These are phyloP conservation scores for Ceratobasidium sp. DNA, from an alignment of 1,284 basidiomycete species.

Conservation along the genomic window DNA sequence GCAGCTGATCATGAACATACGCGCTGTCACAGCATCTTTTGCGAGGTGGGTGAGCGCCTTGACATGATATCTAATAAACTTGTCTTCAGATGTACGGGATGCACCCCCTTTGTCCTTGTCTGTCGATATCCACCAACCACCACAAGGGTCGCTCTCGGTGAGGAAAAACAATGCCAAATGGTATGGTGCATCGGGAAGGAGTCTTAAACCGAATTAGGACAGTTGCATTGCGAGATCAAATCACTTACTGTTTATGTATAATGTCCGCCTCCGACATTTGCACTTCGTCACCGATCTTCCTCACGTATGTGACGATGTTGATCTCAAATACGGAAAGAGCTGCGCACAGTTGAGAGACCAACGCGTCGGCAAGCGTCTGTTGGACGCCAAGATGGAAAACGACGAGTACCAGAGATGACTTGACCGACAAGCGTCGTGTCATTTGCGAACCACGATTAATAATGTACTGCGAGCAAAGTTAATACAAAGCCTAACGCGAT, in stretches of 20 bases:
- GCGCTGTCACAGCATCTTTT: background rate
- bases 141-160: slow-evolving; percentile 20
- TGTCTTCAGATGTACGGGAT: background rate
- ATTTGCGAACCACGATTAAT: slow-evolving; percentile 20
- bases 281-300: background rate
- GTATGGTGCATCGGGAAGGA: slow-evolving; percentile 12
- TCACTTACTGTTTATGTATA: background rate
- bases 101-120: background rate
- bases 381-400: background rate
- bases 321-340: slow-evolving; percentile 8
- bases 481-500: too few relatives aligned
- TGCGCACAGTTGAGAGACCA: background rate
- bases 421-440: background rate
- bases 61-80: background rate
- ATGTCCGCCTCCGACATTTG: background rate
- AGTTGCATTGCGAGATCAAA: background rate
- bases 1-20: slow-evolving; percentile 1
- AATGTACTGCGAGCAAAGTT: background rate
- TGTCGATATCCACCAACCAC: slow-evolving; percentile 19
- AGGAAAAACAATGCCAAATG: slow-evolving; percentile 17
- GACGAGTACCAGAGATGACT: slow-evolving; percentile 1
- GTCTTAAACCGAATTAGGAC: background rate
- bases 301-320: background rate
- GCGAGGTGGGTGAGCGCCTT: background rate
- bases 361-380: background rate